Evolutionary conservation across 2,329 filamentous ascomycete genomes (phyloP).

Genomic region (Thyridium curvatum): DNA sequence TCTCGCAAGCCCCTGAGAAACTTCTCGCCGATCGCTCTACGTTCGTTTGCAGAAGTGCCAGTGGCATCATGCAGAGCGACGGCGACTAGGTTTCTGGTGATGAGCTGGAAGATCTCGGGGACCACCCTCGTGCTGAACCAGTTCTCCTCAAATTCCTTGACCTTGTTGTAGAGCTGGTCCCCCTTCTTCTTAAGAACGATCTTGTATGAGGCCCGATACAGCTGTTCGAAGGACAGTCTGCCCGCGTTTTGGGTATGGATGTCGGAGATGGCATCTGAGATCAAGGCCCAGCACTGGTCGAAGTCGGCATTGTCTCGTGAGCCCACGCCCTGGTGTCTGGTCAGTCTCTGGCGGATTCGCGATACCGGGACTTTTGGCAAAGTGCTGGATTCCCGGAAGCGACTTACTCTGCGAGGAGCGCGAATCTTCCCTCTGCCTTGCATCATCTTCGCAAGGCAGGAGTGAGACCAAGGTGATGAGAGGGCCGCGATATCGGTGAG

Average conservation of each 20-base stretch:
- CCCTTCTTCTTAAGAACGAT: constrained; percentile 87
- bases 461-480: no score
- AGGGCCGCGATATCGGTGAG: no score
- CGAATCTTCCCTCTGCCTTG: no score
- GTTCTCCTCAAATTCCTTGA: constrained; percentile 72
- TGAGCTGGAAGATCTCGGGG: constrained; percentile 61
- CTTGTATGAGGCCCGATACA: constrained; percentile 91
- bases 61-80: constrained; percentile 50
- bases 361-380: no score
- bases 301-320: constrained; percentile 49
- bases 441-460: no score
- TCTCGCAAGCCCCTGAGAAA: constrained; percentile 72
- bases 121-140: constrained; percentile 76
- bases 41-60: constrained; percentile 67
- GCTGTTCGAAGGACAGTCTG: constrained; percentile 84
- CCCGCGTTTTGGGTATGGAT: constrained; percentile 93
- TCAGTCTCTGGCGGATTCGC: no score
- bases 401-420: no score
- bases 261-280: constrained; percentile 71
- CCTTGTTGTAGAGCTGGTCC: constrained; percentile 70
- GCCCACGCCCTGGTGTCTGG: no score
- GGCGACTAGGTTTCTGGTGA: constrained; percentile 60
- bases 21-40: constrained; percentile 71
- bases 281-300: constrained; percentile 74
- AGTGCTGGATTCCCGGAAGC: no score